A percentile compares a stretch with the other conserved stretches of the same genome.
These are phyloP conservation scores for Dillenia turbinata DNA, from an alignment of 164 flowering plant genomes.

Conservation along the genomic window DNA sequence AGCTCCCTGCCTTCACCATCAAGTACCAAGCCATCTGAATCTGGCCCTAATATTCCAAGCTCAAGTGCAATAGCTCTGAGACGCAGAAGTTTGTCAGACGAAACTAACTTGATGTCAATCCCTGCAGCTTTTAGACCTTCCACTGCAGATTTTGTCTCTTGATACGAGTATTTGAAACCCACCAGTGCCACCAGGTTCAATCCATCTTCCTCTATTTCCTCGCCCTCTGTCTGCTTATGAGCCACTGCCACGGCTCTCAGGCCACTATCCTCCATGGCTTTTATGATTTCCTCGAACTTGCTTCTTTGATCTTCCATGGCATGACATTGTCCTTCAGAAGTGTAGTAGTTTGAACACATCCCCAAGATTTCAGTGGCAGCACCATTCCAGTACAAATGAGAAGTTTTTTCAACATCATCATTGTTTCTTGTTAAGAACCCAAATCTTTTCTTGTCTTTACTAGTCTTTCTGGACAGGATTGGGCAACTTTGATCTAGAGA, in stretches of 20 bases:
- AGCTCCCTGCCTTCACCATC: constrained; percentile 18
- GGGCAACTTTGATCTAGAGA: no score
- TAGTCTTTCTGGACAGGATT: no score
- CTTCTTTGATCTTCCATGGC: constrained; percentile 4
- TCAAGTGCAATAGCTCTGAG: not conserved
- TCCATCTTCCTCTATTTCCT: not conserved
- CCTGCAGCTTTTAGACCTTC: not conserved
- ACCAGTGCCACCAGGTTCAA: constrained; percentile 1
- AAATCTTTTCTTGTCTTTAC: no score
- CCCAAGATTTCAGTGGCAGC: constrained; percentile 24
- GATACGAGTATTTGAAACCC: not conserved
- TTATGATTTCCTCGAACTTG: constrained; percentile 8
- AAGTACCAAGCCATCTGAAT: not conserved
- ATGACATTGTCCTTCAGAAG: not conserved
- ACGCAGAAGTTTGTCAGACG: not conserved
- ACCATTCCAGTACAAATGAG: constrained; percentile 32
- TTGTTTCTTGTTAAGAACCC: no score
- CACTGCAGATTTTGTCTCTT: not conserved
- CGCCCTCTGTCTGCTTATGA: constrained; percentile 2
- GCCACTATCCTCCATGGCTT: constrained; percentile 12
- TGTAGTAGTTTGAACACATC: constrained; percentile 21
- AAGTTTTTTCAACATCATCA: not conserved
- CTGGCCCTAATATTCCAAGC: constrained; percentile 3
- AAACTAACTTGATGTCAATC: not conserved
- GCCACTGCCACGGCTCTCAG: constrained; percentile 14